Conservation (phyloP, 139 green algal genomes). For the Zygnema cylindricum region DNA sequence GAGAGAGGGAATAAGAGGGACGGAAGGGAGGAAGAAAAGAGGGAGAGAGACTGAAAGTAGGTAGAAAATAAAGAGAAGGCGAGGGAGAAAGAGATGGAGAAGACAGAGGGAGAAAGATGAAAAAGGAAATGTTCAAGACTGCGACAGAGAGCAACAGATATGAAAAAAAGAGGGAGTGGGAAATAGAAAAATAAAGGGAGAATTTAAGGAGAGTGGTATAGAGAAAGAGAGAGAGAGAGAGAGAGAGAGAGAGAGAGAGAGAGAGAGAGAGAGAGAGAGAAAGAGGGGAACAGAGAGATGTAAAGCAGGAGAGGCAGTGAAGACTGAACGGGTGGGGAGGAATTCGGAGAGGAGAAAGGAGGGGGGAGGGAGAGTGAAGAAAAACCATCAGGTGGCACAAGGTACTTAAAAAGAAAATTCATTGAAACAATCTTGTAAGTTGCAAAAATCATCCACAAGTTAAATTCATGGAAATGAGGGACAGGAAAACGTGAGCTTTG, state of each 20-base stretch:
- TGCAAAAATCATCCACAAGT: no score
- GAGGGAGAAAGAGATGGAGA: neutral
- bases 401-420: no score
- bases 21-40: neutral
- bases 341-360: no score
- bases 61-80: neutral
- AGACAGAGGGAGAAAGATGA: neutral
- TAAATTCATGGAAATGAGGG: no score
- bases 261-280: neutral
- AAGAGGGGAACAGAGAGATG: neutral
- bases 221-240: neutral
- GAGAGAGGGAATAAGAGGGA: neutral
- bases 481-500: no score
- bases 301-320: no score
- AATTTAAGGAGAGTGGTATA: neutral
- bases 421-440: no score
- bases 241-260: neutral
- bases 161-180: neutral
- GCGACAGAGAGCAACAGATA: conserved; percentile 5
- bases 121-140: neutral
- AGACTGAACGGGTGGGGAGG: no score
- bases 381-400: no score
- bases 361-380: no score
- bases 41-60: neutral
- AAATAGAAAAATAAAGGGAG: no score